Percentiles rank a stretch among this genome's conserved stretches.
Evolutionary conservation across 371 early-diverging fungal species (phyloP).

Genomic region (Chytridium lagenaria): DNA sequence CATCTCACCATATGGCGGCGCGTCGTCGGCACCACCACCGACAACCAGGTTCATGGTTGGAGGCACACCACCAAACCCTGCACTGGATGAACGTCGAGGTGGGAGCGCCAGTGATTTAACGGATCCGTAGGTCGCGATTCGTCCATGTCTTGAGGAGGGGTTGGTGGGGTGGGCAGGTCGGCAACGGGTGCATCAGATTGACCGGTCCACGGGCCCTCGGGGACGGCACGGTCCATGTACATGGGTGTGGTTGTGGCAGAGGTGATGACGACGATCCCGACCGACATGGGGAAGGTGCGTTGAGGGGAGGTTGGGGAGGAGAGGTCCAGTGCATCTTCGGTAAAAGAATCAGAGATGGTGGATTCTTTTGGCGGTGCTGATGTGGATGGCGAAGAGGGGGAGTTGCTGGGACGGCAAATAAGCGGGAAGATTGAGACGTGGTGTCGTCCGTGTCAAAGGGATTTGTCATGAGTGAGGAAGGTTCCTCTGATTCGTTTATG

Average conservation of each 20-base stretch:
- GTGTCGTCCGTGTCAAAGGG: too few species aligned
- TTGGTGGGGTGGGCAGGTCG: background rate
- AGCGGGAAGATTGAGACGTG: too few species aligned
- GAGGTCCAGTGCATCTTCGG: too few species aligned
- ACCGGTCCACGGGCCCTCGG: background rate
- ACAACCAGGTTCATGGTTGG: too few species aligned
- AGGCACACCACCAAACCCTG: too few species aligned
- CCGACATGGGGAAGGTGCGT: constrained; percentile 11
- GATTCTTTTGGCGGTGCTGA: background rate
- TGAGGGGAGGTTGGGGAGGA: background rate
- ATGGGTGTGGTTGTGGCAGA: background rate
- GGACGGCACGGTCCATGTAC: background rate
- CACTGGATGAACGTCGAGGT: background rate
- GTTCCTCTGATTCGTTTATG: too few species aligned
- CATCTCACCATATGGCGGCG: too few species aligned
- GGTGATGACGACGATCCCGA: background rate
- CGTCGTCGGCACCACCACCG: too few species aligned
- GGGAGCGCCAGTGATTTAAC: background rate
- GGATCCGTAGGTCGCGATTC: background rate
- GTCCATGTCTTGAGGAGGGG: background rate
- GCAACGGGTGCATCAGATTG: background rate
- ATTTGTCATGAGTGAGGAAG: too few species aligned
- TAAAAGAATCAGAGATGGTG: too few species aligned
- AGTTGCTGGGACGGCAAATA: too few species aligned
- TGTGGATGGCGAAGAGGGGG: background rate